A percentile compares a stretch with the other conserved stretches of the same genome.
Conservation (phyloP, 2,329 filamentous ascomycete genomes). For the Aspergillus versicolor region DNA sequence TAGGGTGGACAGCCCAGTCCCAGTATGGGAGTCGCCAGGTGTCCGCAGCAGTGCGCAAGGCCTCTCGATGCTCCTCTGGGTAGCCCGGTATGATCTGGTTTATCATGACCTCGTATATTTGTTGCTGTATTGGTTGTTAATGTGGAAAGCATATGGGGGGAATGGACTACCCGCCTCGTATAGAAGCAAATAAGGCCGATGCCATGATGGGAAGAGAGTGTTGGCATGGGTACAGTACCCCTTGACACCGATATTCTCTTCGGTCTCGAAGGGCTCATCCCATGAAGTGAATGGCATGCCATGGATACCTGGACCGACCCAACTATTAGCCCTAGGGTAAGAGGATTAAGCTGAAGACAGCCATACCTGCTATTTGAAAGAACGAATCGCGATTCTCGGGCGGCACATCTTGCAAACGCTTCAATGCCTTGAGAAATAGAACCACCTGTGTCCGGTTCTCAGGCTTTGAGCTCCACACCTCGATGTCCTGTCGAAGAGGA, state of each 20-base stretch:
- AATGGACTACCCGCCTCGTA: conserved; percentile 1
- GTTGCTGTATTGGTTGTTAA: background rate
- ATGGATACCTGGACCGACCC: background rate
- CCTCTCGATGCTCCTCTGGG: background rate
- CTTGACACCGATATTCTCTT: background rate
- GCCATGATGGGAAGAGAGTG: conserved; percentile 8
- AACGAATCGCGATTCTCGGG: background rate
- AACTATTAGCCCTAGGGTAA: background rate
- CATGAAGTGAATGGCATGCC: background rate
- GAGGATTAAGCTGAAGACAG: background rate
- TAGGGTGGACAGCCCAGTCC: conserved; percentile 6
- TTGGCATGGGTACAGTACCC: conserved; percentile 8
- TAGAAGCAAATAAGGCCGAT: conserved; percentile 8
- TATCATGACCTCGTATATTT: background rate
- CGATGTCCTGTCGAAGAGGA: background rate
- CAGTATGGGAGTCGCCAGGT: conserved; percentile 8
- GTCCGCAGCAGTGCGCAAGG: background rate
- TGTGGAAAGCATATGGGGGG: background rate
- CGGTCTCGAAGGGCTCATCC: background rate
- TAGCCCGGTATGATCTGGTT: background rate
- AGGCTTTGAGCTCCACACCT: background rate
- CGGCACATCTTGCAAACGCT: background rate
- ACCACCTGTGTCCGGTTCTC: background rate
- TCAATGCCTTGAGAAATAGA: background rate
- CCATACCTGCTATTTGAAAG: background rate